Evolutionary conservation across 2,329 filamentous ascomycete genomes (phyloP).

Genomic region (Mariannaea sp.): DNA sequence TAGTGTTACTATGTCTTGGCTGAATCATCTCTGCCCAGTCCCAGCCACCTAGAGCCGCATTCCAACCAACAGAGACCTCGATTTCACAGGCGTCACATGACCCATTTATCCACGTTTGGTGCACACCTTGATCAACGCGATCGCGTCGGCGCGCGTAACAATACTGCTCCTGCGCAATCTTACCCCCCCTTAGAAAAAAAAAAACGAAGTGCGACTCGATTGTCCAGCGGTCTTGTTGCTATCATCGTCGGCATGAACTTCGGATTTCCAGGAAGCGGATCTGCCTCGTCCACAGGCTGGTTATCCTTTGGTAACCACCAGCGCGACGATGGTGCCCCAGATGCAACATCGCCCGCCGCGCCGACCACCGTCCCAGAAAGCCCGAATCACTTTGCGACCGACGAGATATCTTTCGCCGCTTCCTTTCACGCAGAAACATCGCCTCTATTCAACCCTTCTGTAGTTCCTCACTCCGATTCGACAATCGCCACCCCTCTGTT

Average conservation of each 20-base stretch:
- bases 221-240: no score
- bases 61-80: no score
- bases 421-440: constrained; percentile 33
- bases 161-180: background rate
- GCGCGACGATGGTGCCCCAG: constrained; percentile 23
- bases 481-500: constrained; percentile 13
- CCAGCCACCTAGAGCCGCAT: no score
- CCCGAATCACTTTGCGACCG: constrained; percentile 14
- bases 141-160: background rate
- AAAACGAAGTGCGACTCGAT: no score
- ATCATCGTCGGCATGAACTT: constrained; percentile 35
- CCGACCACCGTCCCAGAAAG: constrained; percentile 15
- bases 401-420: constrained; percentile 35
- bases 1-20: no score
- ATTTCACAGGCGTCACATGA: no score
- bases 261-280: constrained; percentile 23
- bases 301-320: constrained; percentile 23
- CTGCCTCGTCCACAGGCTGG: constrained; percentile 24
- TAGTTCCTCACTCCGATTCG: constrained; percentile 11
- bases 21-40: no score
- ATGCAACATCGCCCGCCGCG: constrained; percentile 11
- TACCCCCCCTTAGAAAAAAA: no score
- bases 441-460: constrained; percentile 31
- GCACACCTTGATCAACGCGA: no score
- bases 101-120: no score